Percentiles rank a stretch among this genome's conserved stretches.
phyloP scores from a whole-genome alignment of 2,329 filamentous ascomycete species.

The Bipolaris oryzae region DNA sequence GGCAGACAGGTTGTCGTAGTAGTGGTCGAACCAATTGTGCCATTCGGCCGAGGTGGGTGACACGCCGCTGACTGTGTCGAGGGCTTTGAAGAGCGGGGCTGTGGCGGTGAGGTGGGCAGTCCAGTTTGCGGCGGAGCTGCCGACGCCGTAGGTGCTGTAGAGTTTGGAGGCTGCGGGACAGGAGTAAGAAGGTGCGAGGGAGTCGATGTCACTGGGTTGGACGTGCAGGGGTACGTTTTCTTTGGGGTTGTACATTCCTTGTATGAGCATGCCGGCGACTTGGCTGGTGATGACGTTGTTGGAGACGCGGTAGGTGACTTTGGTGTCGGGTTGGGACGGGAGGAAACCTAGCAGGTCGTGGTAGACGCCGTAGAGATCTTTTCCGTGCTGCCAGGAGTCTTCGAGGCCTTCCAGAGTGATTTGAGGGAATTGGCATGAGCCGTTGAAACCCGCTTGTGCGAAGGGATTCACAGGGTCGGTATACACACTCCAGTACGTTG shows the following conservation, averaged over 20 bases:
- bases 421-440: constrained; percentile 81
- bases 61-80: constrained; percentile 74
- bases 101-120: constrained; percentile 66
- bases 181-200: constrained; percentile 73
- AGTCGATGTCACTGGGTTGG: constrained; percentile 66
- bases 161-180: constrained; percentile 62
- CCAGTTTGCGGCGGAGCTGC: constrained; percentile 60
- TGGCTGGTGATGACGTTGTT: constrained; percentile 84
- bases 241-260: constrained; percentile 62
- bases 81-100: constrained; percentile 59
- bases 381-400: constrained; percentile 77
- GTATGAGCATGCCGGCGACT: constrained; percentile 75
- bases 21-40: constrained; percentile 77
- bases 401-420: constrained; percentile 74
- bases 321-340: constrained; percentile 54
- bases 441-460: constrained; percentile 68
- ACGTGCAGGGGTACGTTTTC: constrained; percentile 43
- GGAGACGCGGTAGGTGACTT: constrained; percentile 72
- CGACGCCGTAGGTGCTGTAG: constrained; percentile 54
- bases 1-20: constrained; percentile 82
- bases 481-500: constrained; percentile 70
- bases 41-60: constrained; percentile 63
- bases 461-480: constrained; percentile 70
- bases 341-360: constrained; percentile 71
- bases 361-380: constrained; percentile 79